Evolutionary conservation across 2,329 filamentous ascomycete species (phyloP).

Genomic region (Balansia obtecta): DNA sequence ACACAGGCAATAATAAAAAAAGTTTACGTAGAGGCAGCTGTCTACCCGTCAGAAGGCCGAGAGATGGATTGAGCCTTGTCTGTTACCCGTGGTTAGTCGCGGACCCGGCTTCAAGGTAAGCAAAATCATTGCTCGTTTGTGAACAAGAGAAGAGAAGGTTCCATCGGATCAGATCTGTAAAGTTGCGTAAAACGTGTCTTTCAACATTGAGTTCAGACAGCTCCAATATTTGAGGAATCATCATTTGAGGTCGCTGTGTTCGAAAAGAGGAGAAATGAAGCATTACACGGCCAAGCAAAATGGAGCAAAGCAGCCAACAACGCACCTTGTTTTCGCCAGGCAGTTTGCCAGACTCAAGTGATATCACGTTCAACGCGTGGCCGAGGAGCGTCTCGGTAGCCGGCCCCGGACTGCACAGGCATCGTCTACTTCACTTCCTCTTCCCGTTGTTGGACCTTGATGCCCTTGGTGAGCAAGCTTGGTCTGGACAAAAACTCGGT

Average conservation of each 20-base stretch:
- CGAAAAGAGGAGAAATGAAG: not conserved
- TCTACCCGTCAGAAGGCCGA: not conserved
- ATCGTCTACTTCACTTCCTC: conserved; percentile 3
- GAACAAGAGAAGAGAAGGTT: not conserved
- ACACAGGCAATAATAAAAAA: not conserved
- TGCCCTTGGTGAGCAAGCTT: not conserved
- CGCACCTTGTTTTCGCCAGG: not conserved
- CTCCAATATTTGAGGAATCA: conserved; percentile 51
- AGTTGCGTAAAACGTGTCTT: conserved; percentile 44
- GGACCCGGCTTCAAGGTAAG: not conserved
- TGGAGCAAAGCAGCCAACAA: not conserved
- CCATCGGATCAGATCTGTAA: conserved; percentile 12
- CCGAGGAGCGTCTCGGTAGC: conserved; percentile 5
- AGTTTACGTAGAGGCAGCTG: not conserved
- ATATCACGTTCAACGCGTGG: conserved; percentile 2
- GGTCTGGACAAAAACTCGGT: not conserved
- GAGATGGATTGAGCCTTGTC: not conserved
- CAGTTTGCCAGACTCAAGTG: not conserved
- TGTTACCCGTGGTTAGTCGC: not conserved
- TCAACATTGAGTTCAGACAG: conserved; percentile 62
- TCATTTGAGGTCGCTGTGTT: conserved; percentile 22
- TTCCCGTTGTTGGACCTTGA: not conserved
- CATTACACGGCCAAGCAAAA: not conserved
- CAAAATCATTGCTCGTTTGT: not conserved
- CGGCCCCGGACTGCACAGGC: conserved; percentile 4